These are phyloP conservation scores for Verbascum thapsus DNA, from an alignment of 257 asterid species.

Conservation along the genomic window DNA sequence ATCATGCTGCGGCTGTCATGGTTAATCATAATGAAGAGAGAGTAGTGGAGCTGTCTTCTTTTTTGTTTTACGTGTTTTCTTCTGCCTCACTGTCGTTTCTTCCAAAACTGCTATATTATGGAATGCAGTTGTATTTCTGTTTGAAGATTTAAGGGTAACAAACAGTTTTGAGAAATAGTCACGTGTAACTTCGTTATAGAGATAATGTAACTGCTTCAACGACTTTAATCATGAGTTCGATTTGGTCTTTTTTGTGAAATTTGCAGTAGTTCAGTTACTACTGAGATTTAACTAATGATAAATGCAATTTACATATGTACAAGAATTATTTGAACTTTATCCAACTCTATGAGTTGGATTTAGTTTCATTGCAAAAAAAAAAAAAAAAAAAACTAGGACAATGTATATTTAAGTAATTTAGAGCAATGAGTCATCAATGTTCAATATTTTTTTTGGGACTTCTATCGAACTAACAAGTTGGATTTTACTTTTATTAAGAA, in stretches of 20 bases:
- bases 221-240: not conserved
- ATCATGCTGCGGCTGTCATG: conserved; percentile 7
- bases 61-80: not conserved
- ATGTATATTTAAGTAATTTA: no score
- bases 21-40: conserved; percentile 1
- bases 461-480: no score
- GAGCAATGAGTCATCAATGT: no score
- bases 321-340: no score
- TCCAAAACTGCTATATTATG: conserved; percentile 10
- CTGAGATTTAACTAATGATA: no score
- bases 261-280: no score
- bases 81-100: not conserved
- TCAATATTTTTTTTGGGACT: no score
- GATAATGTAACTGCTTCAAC: conserved; percentile 13
- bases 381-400: no score
- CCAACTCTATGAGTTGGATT: no score
- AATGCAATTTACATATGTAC: no score
- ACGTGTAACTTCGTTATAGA: conserved; percentile 20
- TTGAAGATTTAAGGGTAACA: not conserved
- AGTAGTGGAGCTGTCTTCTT: conserved; percentile 4
- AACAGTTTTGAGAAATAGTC: conserved; percentile 31
- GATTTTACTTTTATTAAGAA: no score
- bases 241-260: not conserved
- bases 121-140: conserved; percentile 17
- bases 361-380: no score